Conservation (phyloP, 768 basidiomycete species). For the Crepidotus variabilis region DNA sequence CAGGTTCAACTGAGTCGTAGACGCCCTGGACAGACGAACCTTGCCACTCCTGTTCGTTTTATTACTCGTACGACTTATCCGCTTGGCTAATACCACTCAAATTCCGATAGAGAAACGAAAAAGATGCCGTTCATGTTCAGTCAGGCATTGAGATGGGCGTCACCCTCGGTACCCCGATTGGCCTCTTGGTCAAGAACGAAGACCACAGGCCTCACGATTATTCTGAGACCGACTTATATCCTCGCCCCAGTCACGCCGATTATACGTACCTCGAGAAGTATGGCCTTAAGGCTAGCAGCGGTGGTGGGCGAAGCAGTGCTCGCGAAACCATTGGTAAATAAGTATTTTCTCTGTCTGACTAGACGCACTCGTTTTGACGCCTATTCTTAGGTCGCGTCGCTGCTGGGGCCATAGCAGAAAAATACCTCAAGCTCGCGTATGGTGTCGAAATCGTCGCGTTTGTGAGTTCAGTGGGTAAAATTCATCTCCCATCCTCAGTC, state of each 20-base stretch:
- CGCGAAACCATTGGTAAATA: slow-evolving; percentile 88
- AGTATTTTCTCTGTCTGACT: background rate
- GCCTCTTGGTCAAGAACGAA: slow-evolving; percentile 94
- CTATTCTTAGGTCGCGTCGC: slow-evolving; percentile 77
- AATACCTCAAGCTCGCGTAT: slow-evolving; percentile 81
- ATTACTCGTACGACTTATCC: background rate
- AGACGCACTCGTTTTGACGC: background rate
- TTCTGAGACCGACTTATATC: slow-evolving; percentile 96
- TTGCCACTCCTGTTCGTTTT: slow-evolving; percentile 85
- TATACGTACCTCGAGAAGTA: slow-evolving; percentile 98
- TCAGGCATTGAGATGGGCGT: slow-evolving; percentile 92
- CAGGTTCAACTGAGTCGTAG: slow-evolving; percentile 89
- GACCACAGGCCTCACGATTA: slow-evolving; percentile 99
- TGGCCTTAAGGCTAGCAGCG: slow-evolving; percentile 94
- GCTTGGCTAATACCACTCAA: slow-evolving; percentile 2
- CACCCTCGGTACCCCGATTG: slow-evolving; percentile 96
- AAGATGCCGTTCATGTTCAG: slow-evolving; percentile 90
- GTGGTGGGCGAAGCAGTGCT: slow-evolving; percentile 92
- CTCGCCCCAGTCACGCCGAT: slow-evolving; percentile 96
- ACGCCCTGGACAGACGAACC: slow-evolving; percentile 92
- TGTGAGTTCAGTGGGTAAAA: slow-evolving; percentile 93
- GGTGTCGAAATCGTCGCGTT: slow-evolving; percentile 97
- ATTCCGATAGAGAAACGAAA: slow-evolving; percentile 77
- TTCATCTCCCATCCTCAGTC: slow-evolving; percentile 64
- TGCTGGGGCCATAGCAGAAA: slow-evolving; percentile 97